Evolutionary conservation across 371 early-diverging fungal species (phyloP).

Genomic region (Mortierella sp.): DNA sequence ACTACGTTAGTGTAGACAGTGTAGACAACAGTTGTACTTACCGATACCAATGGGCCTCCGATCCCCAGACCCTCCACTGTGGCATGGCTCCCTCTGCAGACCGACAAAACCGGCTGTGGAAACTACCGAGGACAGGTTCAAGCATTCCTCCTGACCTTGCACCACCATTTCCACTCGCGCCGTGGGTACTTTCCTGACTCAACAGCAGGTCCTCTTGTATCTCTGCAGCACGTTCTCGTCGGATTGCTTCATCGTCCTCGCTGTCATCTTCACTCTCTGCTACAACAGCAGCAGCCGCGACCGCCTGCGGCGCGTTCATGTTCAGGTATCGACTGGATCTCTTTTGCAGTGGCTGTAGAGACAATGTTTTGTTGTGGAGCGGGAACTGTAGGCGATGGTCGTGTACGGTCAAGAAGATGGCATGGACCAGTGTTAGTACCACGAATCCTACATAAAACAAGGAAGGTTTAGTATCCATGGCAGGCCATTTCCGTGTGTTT

Average conservation of each 20-base stretch:
- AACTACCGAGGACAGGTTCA: constrained; percentile 14
- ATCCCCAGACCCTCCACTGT: constrained; percentile 53
- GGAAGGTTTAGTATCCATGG: not conserved
- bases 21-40: too few species aligned
- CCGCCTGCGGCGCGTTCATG: constrained; percentile 14
- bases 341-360: constrained; percentile 45
- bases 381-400: constrained; percentile 46
- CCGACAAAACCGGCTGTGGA: constrained; percentile 39
- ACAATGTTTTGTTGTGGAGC: constrained; percentile 38
- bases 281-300: constrained; percentile 19
- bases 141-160: constrained; percentile 2
- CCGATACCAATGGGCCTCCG: constrained; percentile 54
- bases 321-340: constrained; percentile 44
- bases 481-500: too few species aligned
- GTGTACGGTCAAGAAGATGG: constrained; percentile 39
- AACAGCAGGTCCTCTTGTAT: constrained; percentile 26
- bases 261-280: constrained; percentile 50
- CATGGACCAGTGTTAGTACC: constrained; percentile 29
- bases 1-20: too few species aligned
- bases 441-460: constrained; percentile 20
- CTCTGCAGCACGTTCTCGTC: constrained; percentile 31
- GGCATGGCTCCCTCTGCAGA: constrained; percentile 36
- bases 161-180: constrained; percentile 1
- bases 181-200: constrained; percentile 11
- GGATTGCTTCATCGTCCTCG: constrained; percentile 40